Conservation (phyloP, 1,284 basidiomycete species). For the Ganoderma resinaceum region DNA sequence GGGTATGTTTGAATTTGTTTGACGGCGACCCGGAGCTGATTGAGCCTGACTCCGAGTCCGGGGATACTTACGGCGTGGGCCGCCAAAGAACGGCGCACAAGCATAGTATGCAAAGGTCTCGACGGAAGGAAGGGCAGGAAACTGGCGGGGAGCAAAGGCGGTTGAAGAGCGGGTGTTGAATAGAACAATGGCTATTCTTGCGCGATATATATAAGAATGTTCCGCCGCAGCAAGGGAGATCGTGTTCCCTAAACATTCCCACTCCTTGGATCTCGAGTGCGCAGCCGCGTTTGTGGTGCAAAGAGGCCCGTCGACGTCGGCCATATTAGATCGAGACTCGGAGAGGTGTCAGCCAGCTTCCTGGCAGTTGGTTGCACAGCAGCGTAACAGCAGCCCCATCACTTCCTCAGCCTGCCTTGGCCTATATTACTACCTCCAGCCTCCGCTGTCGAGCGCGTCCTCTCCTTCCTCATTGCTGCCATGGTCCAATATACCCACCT, state of each 20-base stretch:
- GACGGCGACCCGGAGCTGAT: too few relatives aligned
- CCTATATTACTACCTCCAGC: slow-evolving; percentile 9
- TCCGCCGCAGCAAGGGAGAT: not conserved
- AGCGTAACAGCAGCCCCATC: too few relatives aligned
- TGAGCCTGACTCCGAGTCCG: too few relatives aligned
- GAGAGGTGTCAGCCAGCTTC: slow-evolving; percentile 2
- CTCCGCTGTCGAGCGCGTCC: slow-evolving; percentile 29
- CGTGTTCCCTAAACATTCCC: not conserved
- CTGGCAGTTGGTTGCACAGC: not conserved
- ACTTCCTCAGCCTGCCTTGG: not conserved
- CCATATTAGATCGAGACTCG: not conserved
- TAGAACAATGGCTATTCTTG: not conserved
- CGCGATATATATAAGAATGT: not conserved
- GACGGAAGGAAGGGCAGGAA: not conserved
- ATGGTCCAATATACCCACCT: slow-evolving; percentile 29
- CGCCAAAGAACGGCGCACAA: too few relatives aligned
- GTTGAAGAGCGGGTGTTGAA: not conserved
- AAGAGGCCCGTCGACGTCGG: not conserved
- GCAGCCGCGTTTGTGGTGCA: not conserved
- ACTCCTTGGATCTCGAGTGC: not conserved
- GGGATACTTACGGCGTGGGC: too few relatives aligned
- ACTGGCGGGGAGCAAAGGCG: not conserved
- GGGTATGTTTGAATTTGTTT: not conserved
- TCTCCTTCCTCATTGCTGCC: slow-evolving; percentile 14
- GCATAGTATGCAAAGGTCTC: too few relatives aligned